Percentiles rank a stretch among this genome's conserved stretches.
These are phyloP conservation scores for Vanderwaltozyma verrucispora DNA, from an alignment of 805 yeast genomes.

Conservation along the genomic window DNA sequence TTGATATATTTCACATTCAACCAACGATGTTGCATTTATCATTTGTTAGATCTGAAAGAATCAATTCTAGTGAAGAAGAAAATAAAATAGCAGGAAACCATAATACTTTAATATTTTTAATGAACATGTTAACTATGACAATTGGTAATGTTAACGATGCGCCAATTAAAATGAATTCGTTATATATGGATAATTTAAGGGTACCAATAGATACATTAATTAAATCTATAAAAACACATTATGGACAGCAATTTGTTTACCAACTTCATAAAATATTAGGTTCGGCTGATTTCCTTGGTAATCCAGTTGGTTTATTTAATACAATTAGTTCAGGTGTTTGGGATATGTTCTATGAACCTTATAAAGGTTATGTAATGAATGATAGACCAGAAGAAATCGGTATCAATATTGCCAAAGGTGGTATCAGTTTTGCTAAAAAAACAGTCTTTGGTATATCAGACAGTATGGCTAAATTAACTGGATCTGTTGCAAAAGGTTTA, in stretches of 20 bases:
- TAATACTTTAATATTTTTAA: conserved; percentile 61
- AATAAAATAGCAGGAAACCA: conserved; percentile 25
- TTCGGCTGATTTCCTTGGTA: conserved; percentile 92
- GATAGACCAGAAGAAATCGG: conserved; percentile 96
- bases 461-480: conserved; percentile 85
- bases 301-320: conserved; percentile 94
- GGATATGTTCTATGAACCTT: conserved; percentile 96
- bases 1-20: conserved; percentile 86
- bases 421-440: conserved; percentile 85
- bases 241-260: conserved; percentile 83
- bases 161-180: conserved; percentile 79
- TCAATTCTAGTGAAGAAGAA: conserved; percentile 48
- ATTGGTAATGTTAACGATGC: conserved; percentile 96
- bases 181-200: conserved; percentile 79
- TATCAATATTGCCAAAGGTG: conserved; percentile 92
- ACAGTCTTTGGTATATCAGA: conserved; percentile 93
- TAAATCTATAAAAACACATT: conserved; percentile 70
- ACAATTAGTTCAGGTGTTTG: conserved; percentile 89
- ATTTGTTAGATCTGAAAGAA: conserved; percentile 78
- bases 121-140: conserved; percentile 89
- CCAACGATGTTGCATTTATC: conserved; percentile 85
- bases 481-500: conserved; percentile 88
- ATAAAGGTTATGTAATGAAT: conserved; percentile 86
- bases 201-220: conserved; percentile 69
- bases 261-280: conserved; percentile 91